Base-by-base conservation (phyloP, 2,329 filamentous ascomycete species). In the Cercospora nicotianae region DNA sequence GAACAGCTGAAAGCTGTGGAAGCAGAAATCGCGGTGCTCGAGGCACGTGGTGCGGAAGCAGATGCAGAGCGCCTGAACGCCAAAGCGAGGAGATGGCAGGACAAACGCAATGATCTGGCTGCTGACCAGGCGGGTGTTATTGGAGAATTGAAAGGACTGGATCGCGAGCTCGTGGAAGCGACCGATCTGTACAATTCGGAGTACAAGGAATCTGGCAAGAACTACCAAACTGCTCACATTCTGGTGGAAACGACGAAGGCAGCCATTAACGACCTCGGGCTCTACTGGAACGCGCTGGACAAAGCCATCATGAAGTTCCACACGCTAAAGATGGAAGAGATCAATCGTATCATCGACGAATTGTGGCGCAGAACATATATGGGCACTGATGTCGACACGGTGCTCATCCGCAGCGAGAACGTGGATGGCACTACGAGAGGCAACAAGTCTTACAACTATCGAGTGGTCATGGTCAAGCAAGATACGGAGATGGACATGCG, bases 401-500 rank as follows among this genome's bases (percentile, higher is more conserved):
- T 99, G 77, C 87, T 96, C 76, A 98, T 99, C 81, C 91, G 91
- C 48, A 97, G 94, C 18, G 94, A 98, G 80, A 72, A 63, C 26
- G 65, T 64, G 20, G 90, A 89, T 74, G 95, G 98, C 78, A 88
- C 87, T 58, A 84, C 84, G 48, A 87, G 88, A 66, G 90, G 88
- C 63, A 93, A 92, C 75, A 89, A 92, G 75, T 91, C 86, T 70
- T 98, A 98, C 86, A 98, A 99, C 81, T 99, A 99, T 83, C 92
- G 95, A 58, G 83, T 99, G 5, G 94, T 92, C 80, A 99, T 99
- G 95, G 89, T 97, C 74, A 99, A 99, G 83, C 91, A 94, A 78
- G 93, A 96, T 76, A 92, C 91, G 0, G 95, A 99, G 80, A 97
- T 99, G 93, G 95, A 99, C 82, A 99, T 99, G 95, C 92, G 95